These are phyloP conservation scores for Porphyridium purpureum DNA, from an alignment of 23 red algal species.

Conservation along the genomic window DNA sequence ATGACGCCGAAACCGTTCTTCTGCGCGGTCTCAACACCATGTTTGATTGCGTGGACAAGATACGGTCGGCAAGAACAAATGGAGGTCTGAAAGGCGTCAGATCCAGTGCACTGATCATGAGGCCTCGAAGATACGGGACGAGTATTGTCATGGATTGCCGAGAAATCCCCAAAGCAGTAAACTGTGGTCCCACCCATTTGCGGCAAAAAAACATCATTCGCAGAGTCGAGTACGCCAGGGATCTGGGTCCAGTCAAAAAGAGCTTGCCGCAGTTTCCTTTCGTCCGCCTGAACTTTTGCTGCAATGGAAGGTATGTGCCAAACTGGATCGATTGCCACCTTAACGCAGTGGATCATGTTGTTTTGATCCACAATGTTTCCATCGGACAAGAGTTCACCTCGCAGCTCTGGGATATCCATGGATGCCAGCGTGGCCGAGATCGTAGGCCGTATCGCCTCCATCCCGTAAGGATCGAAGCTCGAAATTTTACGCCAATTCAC, in stretches of 20 bases:
- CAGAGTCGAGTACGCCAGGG: background rate
- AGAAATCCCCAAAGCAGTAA: background rate
- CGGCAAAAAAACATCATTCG: background rate
- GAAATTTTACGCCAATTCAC: background rate
- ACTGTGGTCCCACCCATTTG: background rate
- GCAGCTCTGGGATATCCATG: background rate
- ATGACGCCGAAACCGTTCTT: background rate
- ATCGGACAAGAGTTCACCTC: background rate
- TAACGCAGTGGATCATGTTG: background rate
- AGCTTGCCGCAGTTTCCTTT: background rate
- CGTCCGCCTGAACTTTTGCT: background rate
- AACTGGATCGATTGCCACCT: slow-evolving; percentile 1
- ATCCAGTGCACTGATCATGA: background rate
- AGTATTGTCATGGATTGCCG: background rate
- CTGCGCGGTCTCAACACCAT: background rate
- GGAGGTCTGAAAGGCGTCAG: background rate
- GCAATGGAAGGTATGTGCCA: background rate
- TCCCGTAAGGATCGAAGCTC: background rate
- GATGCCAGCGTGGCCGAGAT: background rate
- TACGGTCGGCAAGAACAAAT: background rate
- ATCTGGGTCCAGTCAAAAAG: background rate
- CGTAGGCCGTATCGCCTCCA: background rate
- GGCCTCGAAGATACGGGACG: background rate
- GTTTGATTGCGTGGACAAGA: background rate
- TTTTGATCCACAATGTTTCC: background rate